Conservation (phyloP, 768 basidiomycete genomes). For the Trametes cingulata region DNA sequence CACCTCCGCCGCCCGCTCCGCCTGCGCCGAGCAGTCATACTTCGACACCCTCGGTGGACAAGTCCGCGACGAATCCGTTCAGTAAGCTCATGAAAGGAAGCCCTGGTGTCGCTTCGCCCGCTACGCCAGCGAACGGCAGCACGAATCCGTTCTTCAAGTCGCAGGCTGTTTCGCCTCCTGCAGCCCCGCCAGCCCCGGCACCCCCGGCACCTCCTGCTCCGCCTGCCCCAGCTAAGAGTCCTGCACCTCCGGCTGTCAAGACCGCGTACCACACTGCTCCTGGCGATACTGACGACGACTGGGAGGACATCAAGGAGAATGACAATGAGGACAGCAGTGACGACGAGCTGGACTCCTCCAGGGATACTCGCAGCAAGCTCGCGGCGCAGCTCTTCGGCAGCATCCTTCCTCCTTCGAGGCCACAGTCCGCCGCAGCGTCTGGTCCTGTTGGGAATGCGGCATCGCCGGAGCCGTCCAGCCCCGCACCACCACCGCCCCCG, state of each 20-base stretch:
- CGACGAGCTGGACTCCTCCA: constrained; percentile 70
- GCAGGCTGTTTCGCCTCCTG: constrained; percentile 43
- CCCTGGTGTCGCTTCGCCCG: constrained; percentile 36
- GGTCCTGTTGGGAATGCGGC: constrained; percentile 24
- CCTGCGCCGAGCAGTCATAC: constrained; percentile 31
- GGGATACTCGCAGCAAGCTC: constrained; percentile 66
- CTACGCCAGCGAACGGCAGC: constrained; percentile 43
- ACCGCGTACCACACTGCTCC: constrained; percentile 65
- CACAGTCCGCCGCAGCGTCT: constrained; percentile 52
- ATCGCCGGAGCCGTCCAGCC: constrained; percentile 27
- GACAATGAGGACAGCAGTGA: constrained; percentile 71
- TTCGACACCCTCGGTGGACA: constrained; percentile 39
- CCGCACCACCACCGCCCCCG: constrained; percentile 39
- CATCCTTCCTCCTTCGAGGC: constrained; percentile 58
- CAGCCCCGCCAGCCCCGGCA: constrained; percentile 38
- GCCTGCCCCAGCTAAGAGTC: constrained; percentile 47
- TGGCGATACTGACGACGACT: constrained; percentile 67
- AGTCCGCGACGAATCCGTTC: constrained; percentile 79
- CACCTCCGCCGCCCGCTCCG: constrained; percentile 41
- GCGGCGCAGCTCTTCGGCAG: constrained; percentile 80
- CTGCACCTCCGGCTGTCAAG: constrained; percentile 55
- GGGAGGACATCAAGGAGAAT: constrained; percentile 82
- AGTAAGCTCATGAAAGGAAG: constrained; percentile 62
- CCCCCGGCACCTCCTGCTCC: constrained; percentile 36
- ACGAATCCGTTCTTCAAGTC: constrained; percentile 78